A percentile compares a stretch with the other conserved stretches of the same genome.
Conservation (phyloP, 2,329 filamentous ascomycete genomes). For the Daldinia sp. region DNA sequence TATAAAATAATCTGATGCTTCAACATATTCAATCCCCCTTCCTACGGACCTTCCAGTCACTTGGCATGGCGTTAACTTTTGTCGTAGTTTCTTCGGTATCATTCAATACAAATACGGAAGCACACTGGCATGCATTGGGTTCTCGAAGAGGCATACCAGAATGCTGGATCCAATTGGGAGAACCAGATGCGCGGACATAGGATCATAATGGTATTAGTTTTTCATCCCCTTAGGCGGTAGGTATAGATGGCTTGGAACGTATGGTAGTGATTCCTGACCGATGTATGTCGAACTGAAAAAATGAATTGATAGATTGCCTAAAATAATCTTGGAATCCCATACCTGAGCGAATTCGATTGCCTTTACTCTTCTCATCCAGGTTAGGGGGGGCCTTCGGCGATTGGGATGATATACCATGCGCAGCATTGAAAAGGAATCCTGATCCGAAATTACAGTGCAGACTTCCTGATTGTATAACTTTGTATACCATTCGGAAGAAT, state of each 20-base stretch:
- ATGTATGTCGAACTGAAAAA: constrained; percentile 29
- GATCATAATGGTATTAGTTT: constrained; percentile 40
- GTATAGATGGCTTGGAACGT: constrained; percentile 21
- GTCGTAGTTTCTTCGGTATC: constrained; percentile 42
- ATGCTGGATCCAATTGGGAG: constrained; percentile 42
- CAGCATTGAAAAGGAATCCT: background rate
- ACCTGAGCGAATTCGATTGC: constrained; percentile 30
- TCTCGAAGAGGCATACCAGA: constrained; percentile 41
- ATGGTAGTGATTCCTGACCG: background rate
- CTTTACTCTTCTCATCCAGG: constrained; percentile 20
- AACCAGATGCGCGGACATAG: constrained; percentile 37
- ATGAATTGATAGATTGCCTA: background rate
- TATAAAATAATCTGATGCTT: constrained; percentile 39
- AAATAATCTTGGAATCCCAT: background rate
- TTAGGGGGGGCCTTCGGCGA: background rate
- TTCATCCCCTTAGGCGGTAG: constrained; percentile 18
- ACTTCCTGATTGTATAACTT: constrained; percentile 8
- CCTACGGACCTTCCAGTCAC: constrained; percentile 38
- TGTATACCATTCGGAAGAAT: constrained; percentile 19
- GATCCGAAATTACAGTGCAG: background rate
- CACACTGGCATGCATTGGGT: constrained; percentile 38
- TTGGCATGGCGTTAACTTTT: constrained; percentile 38
- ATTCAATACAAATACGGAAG: constrained; percentile 36
- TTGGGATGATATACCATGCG: background rate
- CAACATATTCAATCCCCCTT: constrained; percentile 44